Percentiles rank a stretch among this genome's conserved stretches.
phyloP scores from a whole-genome alignment of 1,284 basidiomycete genomes.

The Lignosus rhinocerotis region DNA sequence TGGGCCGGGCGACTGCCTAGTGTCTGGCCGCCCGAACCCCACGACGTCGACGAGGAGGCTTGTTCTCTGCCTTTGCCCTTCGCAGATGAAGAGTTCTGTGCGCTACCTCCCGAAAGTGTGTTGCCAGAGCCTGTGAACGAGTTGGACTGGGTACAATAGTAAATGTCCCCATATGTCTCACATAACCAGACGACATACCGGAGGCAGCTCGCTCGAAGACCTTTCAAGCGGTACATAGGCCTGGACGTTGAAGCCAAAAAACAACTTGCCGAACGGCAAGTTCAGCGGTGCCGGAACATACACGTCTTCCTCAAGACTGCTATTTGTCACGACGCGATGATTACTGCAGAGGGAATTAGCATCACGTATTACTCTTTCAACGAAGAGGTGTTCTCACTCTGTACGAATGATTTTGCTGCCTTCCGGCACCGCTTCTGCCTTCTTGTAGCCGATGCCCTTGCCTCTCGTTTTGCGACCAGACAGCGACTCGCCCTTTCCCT shows the following conservation, averaged over 20 bases:
- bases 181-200: constrained; percentile 17
- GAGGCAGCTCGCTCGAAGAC: constrained; percentile 8
- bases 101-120: constrained; percentile 61
- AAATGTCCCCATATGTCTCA: not conserved
- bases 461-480: constrained; percentile 89
- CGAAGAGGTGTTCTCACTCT: constrained; percentile 58
- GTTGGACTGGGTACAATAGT: constrained; percentile 30
- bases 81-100: constrained; percentile 23
- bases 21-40: constrained; percentile 58
- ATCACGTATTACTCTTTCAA: not conserved
- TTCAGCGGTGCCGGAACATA: constrained; percentile 90
- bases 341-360: constrained; percentile 52
- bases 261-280: constrained; percentile 90
- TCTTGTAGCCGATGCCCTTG: constrained; percentile 83
- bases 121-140: constrained; percentile 94
- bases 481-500: constrained; percentile 88
- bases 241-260: constrained; percentile 87
- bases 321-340: constrained; percentile 84
- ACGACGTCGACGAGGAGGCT: constrained; percentile 35
- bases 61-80: constrained; percentile 61
- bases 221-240: constrained; percentile 62
- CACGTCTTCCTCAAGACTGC: constrained; percentile 71
- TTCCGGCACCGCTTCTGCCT: constrained; percentile 77
- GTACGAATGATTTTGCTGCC: constrained; percentile 88
- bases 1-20: constrained; percentile 46